Evolutionary conservation across 352 stramenopile species (phyloP), one percentile per base, ranked within the genome.

Genomic region (Phytophthora nicotianae): DNA sequence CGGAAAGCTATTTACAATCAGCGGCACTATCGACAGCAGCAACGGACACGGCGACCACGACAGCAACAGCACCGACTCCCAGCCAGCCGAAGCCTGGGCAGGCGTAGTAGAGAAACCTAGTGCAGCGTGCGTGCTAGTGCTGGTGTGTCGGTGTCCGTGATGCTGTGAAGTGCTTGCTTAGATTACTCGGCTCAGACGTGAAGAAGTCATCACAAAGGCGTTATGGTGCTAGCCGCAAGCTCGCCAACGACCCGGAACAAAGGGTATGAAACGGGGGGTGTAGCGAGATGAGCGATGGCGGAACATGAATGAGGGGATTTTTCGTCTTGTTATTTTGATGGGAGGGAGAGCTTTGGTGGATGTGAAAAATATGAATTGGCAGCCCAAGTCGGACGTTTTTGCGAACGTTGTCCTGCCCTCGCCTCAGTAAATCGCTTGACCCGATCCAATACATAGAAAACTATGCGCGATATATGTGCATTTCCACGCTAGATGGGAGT

Each of bases 341-440:
- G 51, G 40, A 68, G 38, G 51, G 58, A 58, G 41, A 62, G 52
- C 50, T 59, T 63, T 73, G 68, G 58, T 73, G 63, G 63, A 66
- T 74, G 70, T 77, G 70, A 77, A 76, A n/a, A 77, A 74, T 74
- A 75, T 66, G 65, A 77, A 72, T 65, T 69, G 65, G 58, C 60
- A 72, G 59, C 50, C 32, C 27, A 17, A 60, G 33, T 66, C 45
- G 42, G 50, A 69, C 47, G 56, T 72, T 66, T 55, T 50, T 61
- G 53, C 61, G 51, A 49, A 56, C 49, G 27, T 60, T 59, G 53
- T 41, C 46, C 46, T 50, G 56, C 54, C 40, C 14, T 66, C 35
- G 37, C 47, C 56, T 70, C 10, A 48, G 35, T 46, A 46, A 50
- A 41, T 52, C 20, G 26, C 27, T 52, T 71, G 40, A 16, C 46